Evolutionary conservation across 2,329 filamentous ascomycete species (phyloP).

Genomic region (Cyphellophora attinorum): DNA sequence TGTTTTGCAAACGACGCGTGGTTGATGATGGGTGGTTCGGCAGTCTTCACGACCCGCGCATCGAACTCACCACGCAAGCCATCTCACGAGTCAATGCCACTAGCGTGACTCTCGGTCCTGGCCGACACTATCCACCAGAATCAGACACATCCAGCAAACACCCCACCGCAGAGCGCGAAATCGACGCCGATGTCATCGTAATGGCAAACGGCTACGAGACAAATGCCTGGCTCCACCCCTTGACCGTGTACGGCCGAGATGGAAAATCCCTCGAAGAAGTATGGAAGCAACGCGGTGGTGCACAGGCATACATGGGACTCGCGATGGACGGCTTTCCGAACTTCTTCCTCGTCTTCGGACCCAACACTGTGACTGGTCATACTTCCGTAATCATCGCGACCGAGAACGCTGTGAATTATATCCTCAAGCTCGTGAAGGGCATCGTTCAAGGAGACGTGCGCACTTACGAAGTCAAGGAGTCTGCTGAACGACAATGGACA

Average conservation of each 20-base stretch:
- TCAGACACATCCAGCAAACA: constrained; percentile 14
- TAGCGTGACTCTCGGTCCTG: constrained; percentile 43
- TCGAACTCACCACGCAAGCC: constrained; percentile 44
- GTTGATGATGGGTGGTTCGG: constrained; percentile 48
- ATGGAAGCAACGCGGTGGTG: constrained; percentile 51
- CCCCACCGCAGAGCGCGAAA: constrained; percentile 27
- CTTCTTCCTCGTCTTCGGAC: constrained; percentile 55
- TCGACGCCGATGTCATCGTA: constrained; percentile 52
- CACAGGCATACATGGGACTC: constrained; percentile 52
- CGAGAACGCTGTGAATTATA: constrained; percentile 54
- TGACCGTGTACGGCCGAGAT: constrained; percentile 43
- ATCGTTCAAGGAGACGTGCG: constrained; percentile 37
- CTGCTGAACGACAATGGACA: constrained; percentile 39
- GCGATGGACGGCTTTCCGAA: constrained; percentile 55
- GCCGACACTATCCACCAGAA: constrained; percentile 33
- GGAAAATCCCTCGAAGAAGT: constrained; percentile 44
- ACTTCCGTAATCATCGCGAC: constrained; percentile 49
- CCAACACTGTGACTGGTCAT: constrained; percentile 54
- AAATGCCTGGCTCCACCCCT: constrained; percentile 42
- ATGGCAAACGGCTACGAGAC: constrained; percentile 54
- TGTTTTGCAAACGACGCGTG: constrained; percentile 57
- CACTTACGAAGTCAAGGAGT: constrained; percentile 36
- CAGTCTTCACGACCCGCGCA: constrained; percentile 42
- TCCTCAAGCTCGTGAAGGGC: constrained; percentile 47
- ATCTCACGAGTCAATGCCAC: constrained; percentile 39